phyloP scores from a whole-genome alignment of 1,139 yeast species.

The Nadsonia commutata region DNA sequence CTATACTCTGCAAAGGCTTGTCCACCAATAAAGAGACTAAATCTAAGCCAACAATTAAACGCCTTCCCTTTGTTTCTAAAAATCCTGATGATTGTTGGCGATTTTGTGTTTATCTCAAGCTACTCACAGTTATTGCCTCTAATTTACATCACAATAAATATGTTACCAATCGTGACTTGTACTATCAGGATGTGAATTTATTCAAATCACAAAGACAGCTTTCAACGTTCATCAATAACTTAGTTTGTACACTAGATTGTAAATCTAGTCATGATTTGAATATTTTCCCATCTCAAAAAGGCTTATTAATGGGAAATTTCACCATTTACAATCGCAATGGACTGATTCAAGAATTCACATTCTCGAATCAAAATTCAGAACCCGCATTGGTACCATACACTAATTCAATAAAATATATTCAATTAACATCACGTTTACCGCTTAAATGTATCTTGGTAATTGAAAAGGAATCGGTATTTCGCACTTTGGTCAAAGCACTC shows the following conservation, averaged over 20 bases:
- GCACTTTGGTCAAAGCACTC: slow-evolving; percentile 10
- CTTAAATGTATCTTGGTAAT: slow-evolving; percentile 33
- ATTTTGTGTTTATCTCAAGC: slow-evolving; percentile 6
- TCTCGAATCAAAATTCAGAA: neutral
- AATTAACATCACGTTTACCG: neutral
- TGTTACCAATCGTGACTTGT: slow-evolving; percentile 46
- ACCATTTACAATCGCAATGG: slow-evolving; percentile 13
- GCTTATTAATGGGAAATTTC: slow-evolving; percentile 35
- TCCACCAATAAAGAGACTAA: too few relatives aligned
- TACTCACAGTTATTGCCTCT: slow-evolving; percentile 10
- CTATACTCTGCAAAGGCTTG: too few relatives aligned
- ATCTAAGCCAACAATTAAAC: too few relatives aligned
- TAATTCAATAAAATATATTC: neutral
- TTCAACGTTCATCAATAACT: slow-evolving; percentile 27
- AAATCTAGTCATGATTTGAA: slow-evolving; percentile 25
- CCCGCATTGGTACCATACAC: neutral
- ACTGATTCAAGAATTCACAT: slow-evolving; percentile 1
- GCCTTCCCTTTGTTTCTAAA: neutral
- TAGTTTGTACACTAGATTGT: slow-evolving; percentile 16
- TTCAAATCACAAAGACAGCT: slow-evolving; percentile 36
- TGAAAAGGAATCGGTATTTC: slow-evolving; percentile 43
- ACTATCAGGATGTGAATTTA: slow-evolving; percentile 45
- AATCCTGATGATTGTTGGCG: neutral
- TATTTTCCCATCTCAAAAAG: slow-evolving; percentile 49
- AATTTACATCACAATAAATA: slow-evolving; percentile 8